phyloP scores from a whole-genome alignment of 2,329 filamentous ascomycete species.

The Aschersonia sp. region DNA sequence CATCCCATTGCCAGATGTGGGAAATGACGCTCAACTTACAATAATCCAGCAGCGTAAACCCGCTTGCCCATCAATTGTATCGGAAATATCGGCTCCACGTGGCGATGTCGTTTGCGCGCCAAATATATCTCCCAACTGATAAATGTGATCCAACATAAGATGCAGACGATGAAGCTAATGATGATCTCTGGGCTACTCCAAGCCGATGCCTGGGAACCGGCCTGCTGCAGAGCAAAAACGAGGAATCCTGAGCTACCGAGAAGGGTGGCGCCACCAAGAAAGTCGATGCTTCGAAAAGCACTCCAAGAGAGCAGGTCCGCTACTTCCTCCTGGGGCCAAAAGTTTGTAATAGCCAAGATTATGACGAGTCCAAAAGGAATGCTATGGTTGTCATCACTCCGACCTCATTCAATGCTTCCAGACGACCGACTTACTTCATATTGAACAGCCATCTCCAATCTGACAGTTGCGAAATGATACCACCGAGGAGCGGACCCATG shows the following conservation, averaged over 20 bases:
- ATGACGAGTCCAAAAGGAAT: slow-evolving; percentile 33
- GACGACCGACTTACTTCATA: slow-evolving; percentile 34
- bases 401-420: background rate
- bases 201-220: slow-evolving; percentile 32
- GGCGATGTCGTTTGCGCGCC: slow-evolving; percentile 17
- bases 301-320: slow-evolving; percentile 22
- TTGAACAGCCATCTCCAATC: slow-evolving; percentile 47
- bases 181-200: slow-evolving; percentile 40
- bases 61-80: slow-evolving; percentile 30
- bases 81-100: slow-evolving; percentile 41
- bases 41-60: slow-evolving; percentile 34
- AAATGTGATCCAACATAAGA: slow-evolving; percentile 32
- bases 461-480: slow-evolving; percentile 35
- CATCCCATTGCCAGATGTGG: no score
- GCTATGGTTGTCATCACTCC: slow-evolving; percentile 13
- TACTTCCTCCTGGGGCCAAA: slow-evolving; percentile 26
- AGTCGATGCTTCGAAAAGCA: slow-evolving; percentile 34
- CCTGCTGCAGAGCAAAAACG: slow-evolving; percentile 42
- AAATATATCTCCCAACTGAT: slow-evolving; percentile 35
- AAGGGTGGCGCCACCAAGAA: slow-evolving; percentile 34
- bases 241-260: slow-evolving; percentile 37
- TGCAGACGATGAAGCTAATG: slow-evolving; percentile 30
- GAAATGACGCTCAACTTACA: slow-evolving; percentile 22
- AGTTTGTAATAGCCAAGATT: slow-evolving; percentile 30
- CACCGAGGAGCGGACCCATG: slow-evolving; percentile 42